Evolutionary conservation across 2,329 filamentous ascomycete genomes (phyloP).

Genomic region (Cladosporium sp.): DNA sequence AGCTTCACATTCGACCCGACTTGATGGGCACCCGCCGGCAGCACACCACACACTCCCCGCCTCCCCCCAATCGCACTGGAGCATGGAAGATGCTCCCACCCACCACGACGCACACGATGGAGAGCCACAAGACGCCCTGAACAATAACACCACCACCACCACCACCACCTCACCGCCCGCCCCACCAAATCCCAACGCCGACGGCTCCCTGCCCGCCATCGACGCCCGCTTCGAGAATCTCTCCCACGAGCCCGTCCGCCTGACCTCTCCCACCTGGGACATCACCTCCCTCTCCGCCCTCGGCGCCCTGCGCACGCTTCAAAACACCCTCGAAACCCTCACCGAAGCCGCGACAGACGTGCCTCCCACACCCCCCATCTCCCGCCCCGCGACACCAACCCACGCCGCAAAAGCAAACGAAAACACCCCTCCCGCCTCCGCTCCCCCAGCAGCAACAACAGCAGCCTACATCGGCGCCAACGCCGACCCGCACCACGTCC

Average conservation of each 20-base stretch:
- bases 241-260: slow-evolving; percentile 27
- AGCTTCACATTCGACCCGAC: not conserved
- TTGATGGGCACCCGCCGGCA: slow-evolving; percentile 6
- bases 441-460: no score
- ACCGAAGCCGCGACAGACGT: slow-evolving; percentile 72
- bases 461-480: slow-evolving; percentile 54
- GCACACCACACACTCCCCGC: slow-evolving; percentile 4
- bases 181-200: slow-evolving; percentile 14
- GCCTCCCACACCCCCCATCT: slow-evolving; percentile 71
- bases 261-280: slow-evolving; percentile 50
- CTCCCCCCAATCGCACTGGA: slow-evolving; percentile 5
- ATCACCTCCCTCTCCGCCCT: slow-evolving; percentile 69
- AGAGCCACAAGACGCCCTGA: not conserved
- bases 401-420: slow-evolving; percentile 48
- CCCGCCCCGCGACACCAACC: slow-evolving; percentile 55
- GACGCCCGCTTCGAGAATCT: slow-evolving; percentile 10
- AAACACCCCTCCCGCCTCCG: slow-evolving; percentile 28
- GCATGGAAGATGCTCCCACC: slow-evolving; percentile 13
- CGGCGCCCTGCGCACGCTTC: slow-evolving; percentile 76
- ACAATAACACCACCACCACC: no score
- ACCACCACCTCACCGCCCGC: slow-evolving; percentile 14
- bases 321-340: slow-evolving; percentile 54
- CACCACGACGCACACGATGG: slow-evolving; percentile 3
- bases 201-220: not conserved
- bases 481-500: slow-evolving; percentile 68